phyloP scores from a whole-genome alignment of 352 stramenopile genomes.

The Globisporangium solare region DNA sequence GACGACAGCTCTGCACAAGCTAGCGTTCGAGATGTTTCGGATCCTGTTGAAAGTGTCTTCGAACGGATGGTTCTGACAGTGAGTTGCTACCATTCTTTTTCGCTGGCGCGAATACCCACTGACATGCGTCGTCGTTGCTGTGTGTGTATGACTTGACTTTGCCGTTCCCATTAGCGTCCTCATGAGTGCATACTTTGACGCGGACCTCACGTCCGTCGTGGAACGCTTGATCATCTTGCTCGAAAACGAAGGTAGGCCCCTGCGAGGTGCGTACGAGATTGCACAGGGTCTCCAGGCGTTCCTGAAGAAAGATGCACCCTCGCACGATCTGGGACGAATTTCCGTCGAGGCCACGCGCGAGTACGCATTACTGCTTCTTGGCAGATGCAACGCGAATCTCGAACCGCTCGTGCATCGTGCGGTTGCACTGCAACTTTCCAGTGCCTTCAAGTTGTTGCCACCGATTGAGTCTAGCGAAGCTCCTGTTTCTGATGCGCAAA shows the following conservation, averaged over 20 bases:
- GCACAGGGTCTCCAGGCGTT: constrained; percentile 8
- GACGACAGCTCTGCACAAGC: constrained; percentile 9
- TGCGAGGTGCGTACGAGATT: constrained; percentile 20
- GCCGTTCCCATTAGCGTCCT: constrained; percentile 12
- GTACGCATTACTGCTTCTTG: too few relatives aligned
- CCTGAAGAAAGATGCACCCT: background rate
- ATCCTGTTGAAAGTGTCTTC: constrained; percentile 7
- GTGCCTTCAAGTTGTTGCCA: too few relatives aligned
- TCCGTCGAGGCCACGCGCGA: background rate
- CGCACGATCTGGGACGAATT: background rate
- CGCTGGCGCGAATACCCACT: background rate
- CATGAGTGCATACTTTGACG: constrained; percentile 20
- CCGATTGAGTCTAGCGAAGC: too few relatives aligned
- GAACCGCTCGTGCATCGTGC: too few relatives aligned
- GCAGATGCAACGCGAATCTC: too few relatives aligned
- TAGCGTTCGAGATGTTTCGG: background rate
- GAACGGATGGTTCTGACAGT: constrained; percentile 13
- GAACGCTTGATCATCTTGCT: constrained; percentile 13
- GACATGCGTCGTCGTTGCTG: constrained; percentile 1
- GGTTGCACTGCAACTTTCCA: too few relatives aligned
- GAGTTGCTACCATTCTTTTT: background rate
- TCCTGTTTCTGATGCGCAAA: too few relatives aligned
- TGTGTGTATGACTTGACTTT: background rate
- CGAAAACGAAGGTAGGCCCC: constrained; percentile 9
- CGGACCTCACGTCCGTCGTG: constrained; percentile 13